Percentiles rank a stretch among this genome's conserved stretches.
phyloP scores from a whole-genome alignment of 1,139 yeast genomes.

The Suhomyces choctaworum region DNA sequence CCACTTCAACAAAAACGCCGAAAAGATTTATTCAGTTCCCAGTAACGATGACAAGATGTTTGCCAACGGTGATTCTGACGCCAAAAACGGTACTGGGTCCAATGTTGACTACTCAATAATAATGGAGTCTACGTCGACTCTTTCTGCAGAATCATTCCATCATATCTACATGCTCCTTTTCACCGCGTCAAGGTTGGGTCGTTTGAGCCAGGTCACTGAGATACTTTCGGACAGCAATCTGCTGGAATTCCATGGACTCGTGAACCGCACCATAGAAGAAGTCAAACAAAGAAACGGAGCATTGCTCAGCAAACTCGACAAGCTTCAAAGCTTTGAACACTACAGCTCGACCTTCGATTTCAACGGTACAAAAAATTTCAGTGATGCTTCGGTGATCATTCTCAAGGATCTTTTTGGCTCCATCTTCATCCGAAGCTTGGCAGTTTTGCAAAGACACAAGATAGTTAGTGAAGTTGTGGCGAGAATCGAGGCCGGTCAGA shows the following conservation, averaged over 20 bases:
- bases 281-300: slow-evolving; percentile 48
- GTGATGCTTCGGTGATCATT: slow-evolving; percentile 55
- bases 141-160: slow-evolving; percentile 49
- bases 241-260: slow-evolving; percentile 48
- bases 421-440: slow-evolving; percentile 60
- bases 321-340: slow-evolving; percentile 32
- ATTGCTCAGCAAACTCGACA: slow-evolving; percentile 34
- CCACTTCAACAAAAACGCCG: slow-evolving; percentile 21
- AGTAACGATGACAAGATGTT: slow-evolving; percentile 5
- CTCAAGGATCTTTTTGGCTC: slow-evolving; percentile 71
- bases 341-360: slow-evolving; percentile 21
- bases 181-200: slow-evolving; percentile 62
- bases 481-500: slow-evolving; percentile 9
- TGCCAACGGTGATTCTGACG: slow-evolving; percentile 1
- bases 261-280: slow-evolving; percentile 65
- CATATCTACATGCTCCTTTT: slow-evolving; percentile 58
- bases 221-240: slow-evolving; percentile 48
- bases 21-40: slow-evolving; percentile 3
- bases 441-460: slow-evolving; percentile 70
- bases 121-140: slow-evolving; percentile 30
- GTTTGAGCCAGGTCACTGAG: slow-evolving; percentile 61
- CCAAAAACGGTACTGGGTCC: slow-evolving; percentile 16
- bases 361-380: slow-evolving; percentile 29
- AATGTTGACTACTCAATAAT: slow-evolving; percentile 31
- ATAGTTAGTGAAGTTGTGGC: slow-evolving; percentile 58